Base-by-base conservation (phyloP, 2,329 filamentous ascomycete genomes). In the Bipolaris cookei region DNA sequence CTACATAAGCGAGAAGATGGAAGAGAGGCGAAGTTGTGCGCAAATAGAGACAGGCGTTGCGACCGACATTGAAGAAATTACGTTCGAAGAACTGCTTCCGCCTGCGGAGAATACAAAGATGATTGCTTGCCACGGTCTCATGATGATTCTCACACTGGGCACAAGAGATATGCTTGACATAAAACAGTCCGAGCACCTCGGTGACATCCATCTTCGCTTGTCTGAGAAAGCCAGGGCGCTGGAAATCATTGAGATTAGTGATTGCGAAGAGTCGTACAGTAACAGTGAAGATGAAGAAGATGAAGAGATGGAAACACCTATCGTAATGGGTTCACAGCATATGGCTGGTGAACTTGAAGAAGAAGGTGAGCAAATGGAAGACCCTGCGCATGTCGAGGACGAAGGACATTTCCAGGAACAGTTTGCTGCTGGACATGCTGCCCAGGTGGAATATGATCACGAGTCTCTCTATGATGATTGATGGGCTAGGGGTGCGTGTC, bases 51-150 rank as follows among this genome's bases (percentile, higher is more conserved):
- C 56, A 13, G 64, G 77, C 20, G 67, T 69, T 11, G 70, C 71
- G 14, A 68, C 59, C 8, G 60, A 62, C 10, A 55, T 62, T 2
- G 71, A 75, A 4, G 68, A 70, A 76, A 79, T 95, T 39, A 78
- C 82, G 0, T 96, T 97, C 69, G 85, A 88, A 43, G 79, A 86
- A 46, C 77, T 97, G 8, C 85, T 95, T 42, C 81, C 85, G n/a
- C 83, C 86, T 0, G 69, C 70, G 8, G 76, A 80, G 39, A 86
- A 84, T 28, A 80, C 73, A 39, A 82, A 80, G 34, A 78, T 85
- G 28, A 86, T 89, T 91, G 70, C 86, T 90, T 77, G 90, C 30
- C 79, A 78, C 63, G 74, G 74, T 8, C 60, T 82, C 55, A 63
- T 82, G 55, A 73, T 75, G 65, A 71, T 80, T 4, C 63, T 78